Base-by-base conservation (phyloP, 2,329 filamentous ascomycete species). In the Nothophoma quercina region DNA sequence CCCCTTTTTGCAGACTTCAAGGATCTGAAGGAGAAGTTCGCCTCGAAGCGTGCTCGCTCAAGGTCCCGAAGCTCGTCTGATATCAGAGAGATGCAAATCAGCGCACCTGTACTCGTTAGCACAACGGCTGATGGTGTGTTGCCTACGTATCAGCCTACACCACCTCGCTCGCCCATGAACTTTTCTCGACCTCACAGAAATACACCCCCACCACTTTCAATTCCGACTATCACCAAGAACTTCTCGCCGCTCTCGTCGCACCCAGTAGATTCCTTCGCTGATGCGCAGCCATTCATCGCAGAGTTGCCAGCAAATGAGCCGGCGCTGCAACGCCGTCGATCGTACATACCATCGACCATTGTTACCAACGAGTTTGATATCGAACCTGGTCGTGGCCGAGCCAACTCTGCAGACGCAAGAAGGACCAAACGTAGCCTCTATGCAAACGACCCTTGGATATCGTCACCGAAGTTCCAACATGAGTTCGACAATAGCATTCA, bases 171-270 rank as follows among this genome's bases (percentile, higher is more conserved):
- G 12, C 56, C 60, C 18, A 45, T 58, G 10, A 58, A 55, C 40
- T 23, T 55, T 56, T 53, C 50, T 23, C 26, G 50, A 2, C 42
- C 61, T 33, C 48, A 56, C 2, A 39, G 46, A 2, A 48, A 25
- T 4, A 39, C 32, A 7, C 44, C 50, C 10, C 22, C 45, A 21
- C 44, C 36, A 32, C 59, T 42, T 4, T 50, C 50, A 12, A 50
- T 65, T 38, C 54, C 60, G 18, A 58, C 52, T 33, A 57, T 53
- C 33, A 46, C 59, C 44, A 63, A 35, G 33, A 55, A 62, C 18
- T 73, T 73, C 36, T 67, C 64, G 1, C 71, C 71, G 12, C 59
- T 74, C 23, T 46, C 66, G 21, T 73, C 70, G 13, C 64, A 74
- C 56, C 70, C 71, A 13, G 64, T 73, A 6, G 59, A 66, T 21